Conservation (phyloP, 495 filamentous ascomycete species). For the Pyronema domesticum region DNA sequence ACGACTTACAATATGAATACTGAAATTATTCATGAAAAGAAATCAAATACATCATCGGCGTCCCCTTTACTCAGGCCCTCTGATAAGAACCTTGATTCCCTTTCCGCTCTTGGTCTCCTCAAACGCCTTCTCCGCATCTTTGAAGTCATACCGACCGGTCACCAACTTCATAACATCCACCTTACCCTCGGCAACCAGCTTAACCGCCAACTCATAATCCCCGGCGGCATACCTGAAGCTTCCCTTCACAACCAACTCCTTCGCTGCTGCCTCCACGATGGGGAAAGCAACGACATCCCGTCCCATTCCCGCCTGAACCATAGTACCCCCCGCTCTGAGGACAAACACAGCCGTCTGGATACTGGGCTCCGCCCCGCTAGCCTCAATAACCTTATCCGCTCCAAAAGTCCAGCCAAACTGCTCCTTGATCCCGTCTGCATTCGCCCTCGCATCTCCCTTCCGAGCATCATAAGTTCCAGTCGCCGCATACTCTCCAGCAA, state of each 20-base stretch:
- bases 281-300: constrained; percentile 60
- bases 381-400: constrained; percentile 67
- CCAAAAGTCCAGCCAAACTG: constrained; percentile 32
- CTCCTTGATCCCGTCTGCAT: constrained; percentile 39
- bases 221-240: constrained; percentile 69
- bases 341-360: constrained; percentile 59
- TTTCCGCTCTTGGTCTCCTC: constrained; percentile 55
- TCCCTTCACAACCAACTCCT: constrained; percentile 66
- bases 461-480: constrained; percentile 36
- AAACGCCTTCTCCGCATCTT: constrained; percentile 60
- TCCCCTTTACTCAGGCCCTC: constrained; percentile 38
- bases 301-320: constrained; percentile 76
- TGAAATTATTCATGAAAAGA: too few relatives aligned
- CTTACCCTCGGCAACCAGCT: constrained; percentile 43
- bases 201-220: constrained; percentile 62
- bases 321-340: constrained; percentile 53
- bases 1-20: too few relatives aligned
- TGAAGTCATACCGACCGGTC: constrained; percentile 49
- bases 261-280: constrained; percentile 60
- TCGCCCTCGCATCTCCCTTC: constrained; percentile 35
- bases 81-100: constrained; percentile 74
- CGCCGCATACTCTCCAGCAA: constrained; percentile 48
- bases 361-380: constrained; percentile 57
- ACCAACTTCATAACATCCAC: constrained; percentile 57
- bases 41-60: neutral